Percentiles rank a stretch among this genome's conserved stretches.
Evolutionary conservation across 768 basidiomycete species (phyloP).

Genomic region (Chiua virens): DNA sequence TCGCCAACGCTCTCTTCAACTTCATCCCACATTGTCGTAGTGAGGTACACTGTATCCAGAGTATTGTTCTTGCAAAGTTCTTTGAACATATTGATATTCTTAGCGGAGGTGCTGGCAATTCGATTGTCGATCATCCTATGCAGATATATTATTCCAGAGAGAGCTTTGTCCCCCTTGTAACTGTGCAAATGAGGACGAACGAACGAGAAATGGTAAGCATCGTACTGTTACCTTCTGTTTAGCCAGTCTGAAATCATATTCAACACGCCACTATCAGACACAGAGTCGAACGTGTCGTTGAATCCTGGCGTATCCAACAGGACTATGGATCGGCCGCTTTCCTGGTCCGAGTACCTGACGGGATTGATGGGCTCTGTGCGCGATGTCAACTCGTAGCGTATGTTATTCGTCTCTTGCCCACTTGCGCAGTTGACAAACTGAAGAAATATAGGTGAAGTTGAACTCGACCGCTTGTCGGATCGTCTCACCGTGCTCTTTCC

Average conservation of each 20-base stretch:
- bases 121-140: slow-evolving; percentile 41
- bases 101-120: slow-evolving; percentile 33
- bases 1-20: slow-evolving; percentile 18
- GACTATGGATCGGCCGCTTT: slow-evolving; percentile 3
- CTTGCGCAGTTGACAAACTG: slow-evolving; percentile 13
- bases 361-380: slow-evolving; percentile 4
- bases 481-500: no score
- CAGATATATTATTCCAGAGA: slow-evolving; percentile 39
- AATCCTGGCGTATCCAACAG: slow-evolving; percentile 28
- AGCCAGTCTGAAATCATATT: slow-evolving; percentile 15
- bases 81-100: slow-evolving; percentile 35
- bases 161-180: slow-evolving; percentile 6
- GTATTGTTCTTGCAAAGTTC: slow-evolving; percentile 28
- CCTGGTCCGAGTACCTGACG: slow-evolving; percentile 2
- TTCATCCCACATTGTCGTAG: no score
- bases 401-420: neutral
- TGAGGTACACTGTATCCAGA: slow-evolving; percentile 32
- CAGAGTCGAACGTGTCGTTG: slow-evolving; percentile 16
- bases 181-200: neutral
- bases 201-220: neutral
- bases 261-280: slow-evolving; percentile 14
- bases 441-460: neutral
- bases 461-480: neutral
- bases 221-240: slow-evolving; percentile 1
- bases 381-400: slow-evolving; percentile 11